A percentile compares a stretch with the other conserved stretches of the same genome.
phyloP scores from a whole-genome alignment of 805 yeast genomes.

The Suhomyces prunicola region DNA sequence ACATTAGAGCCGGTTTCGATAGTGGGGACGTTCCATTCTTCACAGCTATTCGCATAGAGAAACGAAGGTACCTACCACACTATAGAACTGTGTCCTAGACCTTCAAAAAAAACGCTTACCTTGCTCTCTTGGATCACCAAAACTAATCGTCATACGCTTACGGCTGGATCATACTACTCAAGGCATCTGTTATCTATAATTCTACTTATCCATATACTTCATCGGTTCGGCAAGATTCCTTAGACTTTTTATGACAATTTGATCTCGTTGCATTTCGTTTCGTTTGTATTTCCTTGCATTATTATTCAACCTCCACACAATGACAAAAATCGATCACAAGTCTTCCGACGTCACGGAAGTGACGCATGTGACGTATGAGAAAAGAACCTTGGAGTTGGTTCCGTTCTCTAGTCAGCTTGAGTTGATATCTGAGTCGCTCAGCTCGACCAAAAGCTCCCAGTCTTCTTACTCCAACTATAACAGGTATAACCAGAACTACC shows the following conservation, averaged over 20 bases:
- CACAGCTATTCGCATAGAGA: not conserved
- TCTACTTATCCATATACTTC: not conserved
- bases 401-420: constrained; percentile 32
- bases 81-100: not conserved
- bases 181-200: not conserved
- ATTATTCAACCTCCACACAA: not conserved
- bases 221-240: not conserved
- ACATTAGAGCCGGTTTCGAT: not conserved
- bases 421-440: constrained; percentile 15
- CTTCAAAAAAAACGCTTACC: not conserved
- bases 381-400: constrained; percentile 21
- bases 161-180: not conserved
- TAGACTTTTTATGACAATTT: not conserved
- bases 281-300: constrained; percentile 6
- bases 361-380: constrained; percentile 15
- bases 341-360: not conserved
- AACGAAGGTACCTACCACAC: not conserved
- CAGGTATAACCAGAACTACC: constrained; percentile 8
- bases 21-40: not conserved
- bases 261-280: not conserved
- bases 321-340: not conserved
- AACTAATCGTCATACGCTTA: not conserved
- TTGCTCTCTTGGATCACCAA: not conserved
- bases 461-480: constrained; percentile 4
- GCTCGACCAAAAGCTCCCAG: constrained; percentile 8